Conservation (phyloP, 257 asterid species). For the Solanum etuberosum region DNA sequence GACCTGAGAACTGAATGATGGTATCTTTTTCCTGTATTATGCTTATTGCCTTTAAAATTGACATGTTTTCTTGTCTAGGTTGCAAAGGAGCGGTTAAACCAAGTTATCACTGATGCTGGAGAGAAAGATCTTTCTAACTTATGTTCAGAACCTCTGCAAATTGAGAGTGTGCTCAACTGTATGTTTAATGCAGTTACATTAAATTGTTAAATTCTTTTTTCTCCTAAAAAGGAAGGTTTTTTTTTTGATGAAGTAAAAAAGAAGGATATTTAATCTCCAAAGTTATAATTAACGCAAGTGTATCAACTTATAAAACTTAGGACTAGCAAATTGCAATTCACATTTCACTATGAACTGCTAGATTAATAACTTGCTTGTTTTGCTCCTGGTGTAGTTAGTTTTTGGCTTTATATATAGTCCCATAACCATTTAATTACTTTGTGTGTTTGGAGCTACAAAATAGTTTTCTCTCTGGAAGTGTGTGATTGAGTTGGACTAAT, state of each 20-base stretch:
- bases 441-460: not conserved
- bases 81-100: constrained; percentile 69
- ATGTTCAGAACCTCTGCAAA: constrained; percentile 42
- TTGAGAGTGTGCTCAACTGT: constrained; percentile 45
- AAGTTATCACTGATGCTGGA: constrained; percentile 66
- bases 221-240: not conserved
- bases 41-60: constrained; percentile 6
- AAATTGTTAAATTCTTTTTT: not conserved
- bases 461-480: not conserved
- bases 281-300: not conserved
- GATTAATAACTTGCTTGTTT: not conserved
- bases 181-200: constrained; percentile 20
- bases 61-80: constrained; percentile 38
- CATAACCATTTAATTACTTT: not conserved
- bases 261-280: not conserved
- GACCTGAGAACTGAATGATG: not conserved
- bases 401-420: not conserved
- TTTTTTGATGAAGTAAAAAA: not conserved
- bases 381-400: not conserved
- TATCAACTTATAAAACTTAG: not conserved
- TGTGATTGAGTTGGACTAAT: constrained; percentile 7
- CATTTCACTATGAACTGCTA: not conserved
- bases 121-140: constrained; percentile 48
- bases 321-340: not conserved
- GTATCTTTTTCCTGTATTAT: not conserved